Conservation (phyloP, 2,329 filamentous ascomycete genomes). For the Arthrobotrys sinensis region DNA sequence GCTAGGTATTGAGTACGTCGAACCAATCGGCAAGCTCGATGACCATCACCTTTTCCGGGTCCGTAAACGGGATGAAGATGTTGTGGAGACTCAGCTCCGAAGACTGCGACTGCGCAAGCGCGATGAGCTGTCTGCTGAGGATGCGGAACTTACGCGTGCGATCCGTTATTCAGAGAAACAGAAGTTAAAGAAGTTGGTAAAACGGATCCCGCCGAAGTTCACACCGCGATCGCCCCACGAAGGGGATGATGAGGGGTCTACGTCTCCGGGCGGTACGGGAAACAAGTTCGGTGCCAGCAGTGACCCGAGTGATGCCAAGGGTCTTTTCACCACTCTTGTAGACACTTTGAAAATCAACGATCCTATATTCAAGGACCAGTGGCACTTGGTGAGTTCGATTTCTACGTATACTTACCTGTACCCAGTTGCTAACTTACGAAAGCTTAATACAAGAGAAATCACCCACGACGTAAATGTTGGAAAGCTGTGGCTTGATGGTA, state of each 20-base stretch:
- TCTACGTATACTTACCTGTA: not conserved
- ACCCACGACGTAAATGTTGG: constrained; percentile 98
- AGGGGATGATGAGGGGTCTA: constrained; percentile 30
- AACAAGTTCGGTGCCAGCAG: constrained; percentile 44
- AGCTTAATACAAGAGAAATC: constrained; percentile 81
- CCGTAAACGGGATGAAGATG: constrained; percentile 74
- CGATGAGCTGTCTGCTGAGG: constrained; percentile 67
- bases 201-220: constrained; percentile 70
- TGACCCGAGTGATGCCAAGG: constrained; percentile 23
- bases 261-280: not conserved
- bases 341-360: constrained; percentile 82
- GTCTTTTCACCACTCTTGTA: constrained; percentile 70
- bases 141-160: constrained; percentile 77
- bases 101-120: constrained; percentile 72
- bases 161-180: constrained; percentile 87
- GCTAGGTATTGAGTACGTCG: constrained; percentile 85
- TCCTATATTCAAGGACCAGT: constrained; percentile 93
- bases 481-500: constrained; percentile 86
- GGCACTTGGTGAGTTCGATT: constrained; percentile 78
- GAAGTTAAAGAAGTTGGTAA: constrained; percentile 75
- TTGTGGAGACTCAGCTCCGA: constrained; percentile 73
- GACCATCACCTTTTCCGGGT: constrained; percentile 89
- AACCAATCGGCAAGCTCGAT: constrained; percentile 81
- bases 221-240: constrained; percentile 19
- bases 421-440: constrained; percentile 39